Evolutionary conservation across 1,284 basidiomycete species (phyloP).

Genomic region (Sporisorium iseilematis-ciliati): DNA sequence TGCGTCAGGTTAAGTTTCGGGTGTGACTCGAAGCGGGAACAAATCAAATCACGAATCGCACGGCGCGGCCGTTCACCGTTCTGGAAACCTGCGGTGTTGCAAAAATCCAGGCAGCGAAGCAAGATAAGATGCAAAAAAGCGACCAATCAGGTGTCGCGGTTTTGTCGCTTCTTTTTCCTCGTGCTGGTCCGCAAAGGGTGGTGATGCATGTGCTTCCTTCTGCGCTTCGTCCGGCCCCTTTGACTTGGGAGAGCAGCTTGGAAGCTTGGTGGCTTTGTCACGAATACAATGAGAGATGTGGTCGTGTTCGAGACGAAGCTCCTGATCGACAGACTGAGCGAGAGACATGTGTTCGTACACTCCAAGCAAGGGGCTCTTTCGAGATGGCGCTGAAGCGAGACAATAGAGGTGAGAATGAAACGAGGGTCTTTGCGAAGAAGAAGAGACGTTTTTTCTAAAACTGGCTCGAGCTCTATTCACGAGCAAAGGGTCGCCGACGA

Average conservation of each 20-base stretch:
- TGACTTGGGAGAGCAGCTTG: not conserved
- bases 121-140: constrained; percentile 30
- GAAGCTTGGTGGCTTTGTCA: no score
- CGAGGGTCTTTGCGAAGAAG: constrained; percentile 10
- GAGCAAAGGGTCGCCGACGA: not conserved
- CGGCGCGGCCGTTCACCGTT: not conserved
- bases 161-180: not conserved
- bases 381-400: not conserved
- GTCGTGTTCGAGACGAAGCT: no score
- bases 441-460: not conserved
- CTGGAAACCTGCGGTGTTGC: not conserved
- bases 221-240: not conserved
- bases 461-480: not conserved
- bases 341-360: no score
- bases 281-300: no score
- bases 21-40: constrained; percentile 24
- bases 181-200: not conserved
- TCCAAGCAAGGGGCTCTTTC: no score
- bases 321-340: not conserved
- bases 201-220: no score
- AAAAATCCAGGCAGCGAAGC: not conserved
- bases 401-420: not conserved
- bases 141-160: constrained; percentile 5
- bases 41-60: not conserved
- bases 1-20: constrained; percentile 35